Evolutionary conservation across 164 flowering plant genomes (phyloP), one percentile per base, ranked within the genome.

Genomic region (Umbilicus rupestris): DNA sequence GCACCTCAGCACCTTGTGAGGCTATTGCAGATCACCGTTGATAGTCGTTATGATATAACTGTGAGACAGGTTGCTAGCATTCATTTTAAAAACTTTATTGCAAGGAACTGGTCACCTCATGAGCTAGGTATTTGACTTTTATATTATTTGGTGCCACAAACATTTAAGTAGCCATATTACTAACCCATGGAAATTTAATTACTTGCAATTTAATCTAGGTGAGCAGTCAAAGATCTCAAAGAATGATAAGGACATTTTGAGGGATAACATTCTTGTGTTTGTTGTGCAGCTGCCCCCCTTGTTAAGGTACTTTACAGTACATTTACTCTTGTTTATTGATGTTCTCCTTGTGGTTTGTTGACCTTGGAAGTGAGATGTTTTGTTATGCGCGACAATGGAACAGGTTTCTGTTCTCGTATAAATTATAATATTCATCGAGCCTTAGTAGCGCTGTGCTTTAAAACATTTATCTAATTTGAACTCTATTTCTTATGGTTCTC

Each of bases 61-160:
- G 90, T 95, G 19, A 75, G 97, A 31, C 99, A 95, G 76, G 89
- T 86, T 50, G 99, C 97, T 9, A 92, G 97, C 69, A 95, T 95
- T 71, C 96, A 90, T 70, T 92, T 95, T 75, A 95, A 92, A 76
- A 95, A 95, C 67, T 90, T 92, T 57, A 82, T 95, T 64, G 97
- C 85, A 1, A 95, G 88, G 75, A 81, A 95, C 62, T 95, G 99
- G 99, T 76, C 84, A 0, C 96, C 97, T 15, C 81, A 67, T 68
- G 99, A 88, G 52, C 88, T 92, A 30, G 90, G 99, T 92, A 78
- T 22, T 63, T 71, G 19, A 17, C 16, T 58, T 66, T 50, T 2
- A 22, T n/a, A 44, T 52, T 8, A 20, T 12, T 19, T 3, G 30
- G 49, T n/a, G 24, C 28, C 22, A 24, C 7, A 1, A 16, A 11